Percentiles rank a stretch among this genome's conserved stretches.
Conservation (phyloP, 306 rosid genomes). For the Rosa rugosa region DNA sequence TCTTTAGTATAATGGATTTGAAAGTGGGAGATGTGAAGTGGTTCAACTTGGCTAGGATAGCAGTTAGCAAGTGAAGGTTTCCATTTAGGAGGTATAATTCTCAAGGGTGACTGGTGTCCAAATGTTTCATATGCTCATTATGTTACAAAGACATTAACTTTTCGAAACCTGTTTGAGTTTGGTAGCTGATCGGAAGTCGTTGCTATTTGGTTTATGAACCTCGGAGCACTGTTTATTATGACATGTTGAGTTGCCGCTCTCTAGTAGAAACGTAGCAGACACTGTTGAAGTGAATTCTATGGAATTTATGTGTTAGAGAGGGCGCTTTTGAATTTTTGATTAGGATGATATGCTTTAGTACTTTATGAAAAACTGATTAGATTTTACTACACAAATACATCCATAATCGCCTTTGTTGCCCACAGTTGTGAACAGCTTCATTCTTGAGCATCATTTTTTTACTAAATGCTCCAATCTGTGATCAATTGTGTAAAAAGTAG, state of each 20-base stretch:
- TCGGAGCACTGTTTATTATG: background rate
- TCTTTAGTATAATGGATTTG: background rate
- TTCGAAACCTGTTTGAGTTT: background rate
- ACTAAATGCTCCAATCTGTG: background rate
- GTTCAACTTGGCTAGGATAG: background rate
- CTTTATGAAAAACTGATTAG: background rate
- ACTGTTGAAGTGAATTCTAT: background rate
- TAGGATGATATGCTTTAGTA: background rate
- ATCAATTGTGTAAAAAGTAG: background rate
- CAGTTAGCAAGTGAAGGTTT: background rate
- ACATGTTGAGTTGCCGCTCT: background rate
- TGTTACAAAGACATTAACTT: background rate
- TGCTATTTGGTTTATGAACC: no score
- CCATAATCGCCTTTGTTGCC: background rate
- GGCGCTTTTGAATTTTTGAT: background rate
- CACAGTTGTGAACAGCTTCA: background rate
- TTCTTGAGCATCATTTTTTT: background rate
- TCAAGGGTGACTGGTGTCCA: background rate
- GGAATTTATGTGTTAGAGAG: background rate
- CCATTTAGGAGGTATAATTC: background rate
- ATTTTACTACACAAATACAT: background rate
- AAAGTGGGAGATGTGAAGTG: background rate
- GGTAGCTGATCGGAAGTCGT: background rate
- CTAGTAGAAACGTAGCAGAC: background rate
- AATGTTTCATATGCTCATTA: background rate